Base-by-base conservation (phyloP, 768 basidiomycete species). In the Russula compacta region DNA sequence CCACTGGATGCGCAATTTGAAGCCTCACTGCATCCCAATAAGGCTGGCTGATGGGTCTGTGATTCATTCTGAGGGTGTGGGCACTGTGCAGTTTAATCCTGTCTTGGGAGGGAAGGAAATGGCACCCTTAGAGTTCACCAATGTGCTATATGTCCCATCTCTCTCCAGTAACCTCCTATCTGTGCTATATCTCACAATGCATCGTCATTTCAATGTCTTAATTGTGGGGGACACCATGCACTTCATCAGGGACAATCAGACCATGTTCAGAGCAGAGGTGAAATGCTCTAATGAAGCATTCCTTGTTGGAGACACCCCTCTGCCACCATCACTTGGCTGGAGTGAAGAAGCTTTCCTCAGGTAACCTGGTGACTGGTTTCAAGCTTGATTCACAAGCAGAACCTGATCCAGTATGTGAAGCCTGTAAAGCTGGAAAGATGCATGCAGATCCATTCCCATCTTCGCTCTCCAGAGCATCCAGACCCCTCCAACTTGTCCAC, bases 111-210 rank as follows among this genome's bases (percentile, higher is more conserved):
- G 44, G 4, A n/a, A 56, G 35, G 44, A 46, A 17, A 48, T 38
- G 36, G 6, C 35, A 4, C 21, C 46, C 10, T 12, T 56, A 32
- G 56, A 56, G 36, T 39, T 56, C 36, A 17, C 44, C 2, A 56
- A 56, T 48, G 56, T 56, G 14, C 46, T 56, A 9, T 56, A 56
- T 56, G 56, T 56, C 15, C 56, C 56, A 7, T 24, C 36, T 39
- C 32, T 49, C 32, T 46, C 44, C 9, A 24, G 9, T 29, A 29
- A 29, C 24, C 24, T 29, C 3, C 24, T 29, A 3, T 29, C 24
- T 29, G 24, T 29, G 24, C 21, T 46, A 24, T 46, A 46, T 6
- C 47, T 32, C 29, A 48, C 47, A 14, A 43, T n/a, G 15, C 42
- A 35, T 35, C 49, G 24, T 4, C 36, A 38, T 21, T 46, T 46